Evolutionary conservation across 2,329 filamentous ascomycete species (phyloP), one percentile per base, ranked within the genome.

Genomic region (Aspergillus pseudoviridinutans): DNA sequence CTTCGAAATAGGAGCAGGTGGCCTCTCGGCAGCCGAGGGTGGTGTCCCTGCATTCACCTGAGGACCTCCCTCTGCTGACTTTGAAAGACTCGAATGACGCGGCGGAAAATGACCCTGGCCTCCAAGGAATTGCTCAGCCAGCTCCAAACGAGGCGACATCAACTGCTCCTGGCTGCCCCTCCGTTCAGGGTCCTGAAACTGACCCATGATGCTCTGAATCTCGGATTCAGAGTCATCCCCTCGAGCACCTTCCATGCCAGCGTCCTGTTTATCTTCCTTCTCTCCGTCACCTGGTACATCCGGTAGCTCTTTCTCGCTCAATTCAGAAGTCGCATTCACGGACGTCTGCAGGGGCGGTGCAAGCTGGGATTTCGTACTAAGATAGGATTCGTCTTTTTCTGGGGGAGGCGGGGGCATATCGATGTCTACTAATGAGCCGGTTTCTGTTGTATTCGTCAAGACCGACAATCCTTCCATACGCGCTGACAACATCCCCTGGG

Each of bases 121-220:
- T n/a, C 84, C 82, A 46, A 94, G 79, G 64, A 91, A 82, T 5
- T 92, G 91, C 29, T 89, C 89, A n/a, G 91, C 85, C 58, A 93
- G 83, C 73, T 93, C 92, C 47, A 96, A 75, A 29, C 91, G 84
- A 4, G 92, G 92, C 61, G 92, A 96, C 91, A 96, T 96, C 69
- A 96, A 91, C 73, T 95, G 91, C 52, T 93, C 87, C 60, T 84
- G 86, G 4, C 82, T 87, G 1, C 87, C 88, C 0, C 87, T 90
- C 53, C 86, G 85, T 28, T 85, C 85, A 52, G 85, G 85, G 68
- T 90, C 87, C 65, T 89, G 87, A 66, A 97, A 97, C 75, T 97
- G 94, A 61, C 91, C 91, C 91, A 99, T 97, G 72, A 99, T 97
- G 71, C 84, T 96, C 75, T 97, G 91, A 59, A 99, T 97, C 77